phyloP scores from a whole-genome alignment of 2,329 filamentous ascomycete species.

The Coleophoma cylindrospora region DNA sequence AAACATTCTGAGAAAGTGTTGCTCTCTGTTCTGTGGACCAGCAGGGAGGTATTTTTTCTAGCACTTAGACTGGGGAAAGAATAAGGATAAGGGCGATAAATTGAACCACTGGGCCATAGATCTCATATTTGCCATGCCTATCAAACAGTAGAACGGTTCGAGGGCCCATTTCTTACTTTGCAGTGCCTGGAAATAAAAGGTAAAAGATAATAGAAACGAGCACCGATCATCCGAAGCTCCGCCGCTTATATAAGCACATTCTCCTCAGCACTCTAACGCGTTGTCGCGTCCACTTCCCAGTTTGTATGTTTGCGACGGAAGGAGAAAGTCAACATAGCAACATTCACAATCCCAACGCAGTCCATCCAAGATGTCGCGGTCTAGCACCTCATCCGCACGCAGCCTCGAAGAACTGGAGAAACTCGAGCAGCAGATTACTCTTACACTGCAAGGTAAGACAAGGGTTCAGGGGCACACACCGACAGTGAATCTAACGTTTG shows the following conservation, averaged over 20 bases:
- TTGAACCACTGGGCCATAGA: background rate
- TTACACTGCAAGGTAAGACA: constrained; percentile 78
- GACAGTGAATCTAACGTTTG: constrained; percentile 4
- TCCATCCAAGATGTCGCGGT: constrained; percentile 19
- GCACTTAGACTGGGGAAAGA: background rate
- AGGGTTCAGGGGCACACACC: background rate
- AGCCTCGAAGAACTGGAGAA: constrained; percentile 88
- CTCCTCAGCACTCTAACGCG: background rate
- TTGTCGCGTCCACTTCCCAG: background rate
- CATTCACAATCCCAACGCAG: background rate
- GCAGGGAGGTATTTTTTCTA: background rate
- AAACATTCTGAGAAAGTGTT: background rate
- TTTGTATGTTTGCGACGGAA: background rate
- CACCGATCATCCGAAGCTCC: too few relatives aligned
- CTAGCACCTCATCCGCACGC: constrained; percentile 35
- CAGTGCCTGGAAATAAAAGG: background rate
- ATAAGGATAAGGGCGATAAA: background rate
- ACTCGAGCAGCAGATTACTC: constrained; percentile 92
- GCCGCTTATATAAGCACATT: background rate
- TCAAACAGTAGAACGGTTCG: background rate
- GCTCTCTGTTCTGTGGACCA: background rate
- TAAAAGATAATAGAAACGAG: background rate
- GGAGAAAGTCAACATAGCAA: background rate
- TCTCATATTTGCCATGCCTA: background rate
- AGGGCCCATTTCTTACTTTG: background rate